Percentiles rank a stretch among this genome's conserved stretches.
phyloP scores from a whole-genome alignment of 768 basidiomycete genomes.

The Auriscalpium orientale region DNA sequence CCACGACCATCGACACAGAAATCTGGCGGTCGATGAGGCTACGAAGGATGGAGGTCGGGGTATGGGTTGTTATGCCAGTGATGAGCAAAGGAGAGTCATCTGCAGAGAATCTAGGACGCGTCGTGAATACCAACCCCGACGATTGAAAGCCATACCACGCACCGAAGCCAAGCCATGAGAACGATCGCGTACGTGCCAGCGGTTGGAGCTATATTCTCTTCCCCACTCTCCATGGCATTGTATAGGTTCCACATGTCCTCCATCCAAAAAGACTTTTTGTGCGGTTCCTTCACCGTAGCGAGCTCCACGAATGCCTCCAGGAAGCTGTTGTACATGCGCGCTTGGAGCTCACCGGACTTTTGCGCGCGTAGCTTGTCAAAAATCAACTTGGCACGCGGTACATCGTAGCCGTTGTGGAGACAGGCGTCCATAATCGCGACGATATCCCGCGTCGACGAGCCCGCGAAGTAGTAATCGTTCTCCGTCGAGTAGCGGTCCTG shows the following conservation, averaged over 20 bases:
- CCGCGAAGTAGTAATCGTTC: slow-evolving; percentile 51
- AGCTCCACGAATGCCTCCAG: slow-evolving; percentile 57
- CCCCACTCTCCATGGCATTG: slow-evolving; percentile 41
- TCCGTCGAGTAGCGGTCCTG: slow-evolving; percentile 30
- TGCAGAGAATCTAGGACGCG: slow-evolving; percentile 31
- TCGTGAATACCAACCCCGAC: slow-evolving; percentile 1
- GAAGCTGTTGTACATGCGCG: slow-evolving; percentile 54
- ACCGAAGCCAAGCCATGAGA: slow-evolving; percentile 54
- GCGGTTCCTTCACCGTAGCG: slow-evolving; percentile 40
- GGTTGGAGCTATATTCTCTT: slow-evolving; percentile 43
- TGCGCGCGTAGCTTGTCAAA: slow-evolving; percentile 53
- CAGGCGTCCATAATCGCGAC: slow-evolving; percentile 81
- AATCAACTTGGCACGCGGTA: slow-evolving; percentile 65
- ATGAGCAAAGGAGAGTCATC: slow-evolving; percentile 15
- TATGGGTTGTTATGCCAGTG: slow-evolving; percentile 10
- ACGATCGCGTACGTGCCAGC: slow-evolving; percentile 61
- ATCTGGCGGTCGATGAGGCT: slow-evolving; percentile 41
- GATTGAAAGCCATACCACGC: slow-evolving; percentile 8
- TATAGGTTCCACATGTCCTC: slow-evolving; percentile 58
- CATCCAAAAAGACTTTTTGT: slow-evolving; percentile 47
- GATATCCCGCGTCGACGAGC: slow-evolving; percentile 60
- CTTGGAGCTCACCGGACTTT: slow-evolving; percentile 35
- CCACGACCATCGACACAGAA: slow-evolving; percentile 41
- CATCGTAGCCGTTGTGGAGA: slow-evolving; percentile 65
- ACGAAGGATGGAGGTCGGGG: slow-evolving; percentile 20